Percentiles rank a stretch among this genome's conserved stretches.
phyloP scores from a whole-genome alignment of 2,329 filamentous ascomycete genomes.

The Akanthomyces uredinophilus region DNA sequence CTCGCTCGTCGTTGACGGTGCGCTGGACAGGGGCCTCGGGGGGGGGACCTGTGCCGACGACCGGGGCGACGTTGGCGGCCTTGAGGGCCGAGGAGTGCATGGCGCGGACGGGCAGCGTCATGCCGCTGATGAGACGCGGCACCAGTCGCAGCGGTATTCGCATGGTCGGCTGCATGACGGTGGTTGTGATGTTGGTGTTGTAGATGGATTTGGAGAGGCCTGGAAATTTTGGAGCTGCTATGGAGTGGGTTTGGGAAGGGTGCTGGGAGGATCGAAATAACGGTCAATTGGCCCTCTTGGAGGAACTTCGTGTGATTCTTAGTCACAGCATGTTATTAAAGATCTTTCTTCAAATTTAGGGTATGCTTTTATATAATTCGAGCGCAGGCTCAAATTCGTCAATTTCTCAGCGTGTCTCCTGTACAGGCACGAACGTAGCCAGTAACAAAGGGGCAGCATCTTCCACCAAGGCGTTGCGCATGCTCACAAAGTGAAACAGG shows the following conservation, averaged over 20 bases:
- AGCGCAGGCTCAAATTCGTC: too few species aligned
- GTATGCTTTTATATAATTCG: neutral
- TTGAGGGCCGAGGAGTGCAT: constrained; percentile 30
- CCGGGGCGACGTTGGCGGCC: constrained; percentile 44
- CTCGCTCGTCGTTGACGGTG: constrained; percentile 34
- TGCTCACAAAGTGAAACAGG: neutral
- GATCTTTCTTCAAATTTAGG: too few species aligned
- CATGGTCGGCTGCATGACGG: constrained; percentile 37
- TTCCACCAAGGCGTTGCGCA: too few species aligned
- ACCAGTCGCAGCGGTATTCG: constrained; percentile 35
- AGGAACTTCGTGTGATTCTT: too few species aligned
- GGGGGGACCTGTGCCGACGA: constrained; percentile 55
- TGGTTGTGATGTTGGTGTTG: constrained; percentile 14
- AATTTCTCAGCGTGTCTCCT: neutral
- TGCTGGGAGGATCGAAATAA: neutral
- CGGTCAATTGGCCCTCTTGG: neutral
- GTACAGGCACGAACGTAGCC: neutral
- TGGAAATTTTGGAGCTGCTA: constrained; percentile 14
- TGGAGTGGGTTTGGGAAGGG: neutral
- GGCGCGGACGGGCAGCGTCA: constrained; percentile 20
- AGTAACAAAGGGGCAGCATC: neutral
- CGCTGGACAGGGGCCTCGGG: constrained; percentile 48
- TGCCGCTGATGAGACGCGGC: constrained; percentile 21
- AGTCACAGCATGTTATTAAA: too few species aligned
- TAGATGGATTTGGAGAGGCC: constrained; percentile 8